These are phyloP conservation scores for Metschnikowia kunwiensis DNA, from an alignment of 805 yeast genomes.

Conservation along the genomic window DNA sequence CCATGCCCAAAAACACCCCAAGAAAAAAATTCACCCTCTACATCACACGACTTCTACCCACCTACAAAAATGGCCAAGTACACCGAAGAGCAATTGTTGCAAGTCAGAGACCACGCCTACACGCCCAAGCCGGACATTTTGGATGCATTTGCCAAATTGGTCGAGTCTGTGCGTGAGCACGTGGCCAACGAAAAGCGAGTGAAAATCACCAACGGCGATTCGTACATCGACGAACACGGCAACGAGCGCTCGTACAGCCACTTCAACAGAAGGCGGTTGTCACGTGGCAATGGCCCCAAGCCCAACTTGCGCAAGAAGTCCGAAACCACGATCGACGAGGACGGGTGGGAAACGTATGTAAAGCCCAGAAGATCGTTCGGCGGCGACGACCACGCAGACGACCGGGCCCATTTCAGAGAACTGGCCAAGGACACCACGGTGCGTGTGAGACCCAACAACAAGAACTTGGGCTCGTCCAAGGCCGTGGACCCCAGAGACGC, in stretches of 20 bases:
- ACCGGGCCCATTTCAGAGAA: slow-evolving; percentile 45
- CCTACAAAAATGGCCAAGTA: slow-evolving; percentile 47
- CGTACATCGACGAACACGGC: slow-evolving; percentile 45
- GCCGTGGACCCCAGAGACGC: slow-evolving; percentile 73
- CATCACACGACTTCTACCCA: background rate
- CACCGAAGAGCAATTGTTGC: slow-evolving; percentile 68
- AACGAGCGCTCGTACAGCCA: slow-evolving; percentile 44
- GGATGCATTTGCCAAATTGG: slow-evolving; percentile 59
- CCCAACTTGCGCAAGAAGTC: slow-evolving; percentile 60
- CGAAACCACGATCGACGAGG: slow-evolving; percentile 61
- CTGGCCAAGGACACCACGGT: slow-evolving; percentile 45
- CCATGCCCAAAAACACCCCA: background rate
- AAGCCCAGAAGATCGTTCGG: slow-evolving; percentile 47
- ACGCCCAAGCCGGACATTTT: slow-evolving; percentile 63
- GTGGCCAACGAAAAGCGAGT: slow-evolving; percentile 29
- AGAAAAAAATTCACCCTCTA: too few relatives aligned
- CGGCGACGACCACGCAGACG: slow-evolving; percentile 47
- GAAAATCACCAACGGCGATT: slow-evolving; percentile 40
- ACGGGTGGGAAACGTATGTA: slow-evolving; percentile 75
- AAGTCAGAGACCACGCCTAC: slow-evolving; percentile 53
- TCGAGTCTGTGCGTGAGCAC: slow-evolving; percentile 61
- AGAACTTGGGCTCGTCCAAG: slow-evolving; percentile 70
- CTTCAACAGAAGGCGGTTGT: slow-evolving; percentile 61
- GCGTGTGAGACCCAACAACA: slow-evolving; percentile 67
- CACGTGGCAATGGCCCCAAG: slow-evolving; percentile 34